Evolutionary conservation across 176 grass and related monocot genomes (phyloP).

Genomic region (Oryza brachyantha): DNA sequence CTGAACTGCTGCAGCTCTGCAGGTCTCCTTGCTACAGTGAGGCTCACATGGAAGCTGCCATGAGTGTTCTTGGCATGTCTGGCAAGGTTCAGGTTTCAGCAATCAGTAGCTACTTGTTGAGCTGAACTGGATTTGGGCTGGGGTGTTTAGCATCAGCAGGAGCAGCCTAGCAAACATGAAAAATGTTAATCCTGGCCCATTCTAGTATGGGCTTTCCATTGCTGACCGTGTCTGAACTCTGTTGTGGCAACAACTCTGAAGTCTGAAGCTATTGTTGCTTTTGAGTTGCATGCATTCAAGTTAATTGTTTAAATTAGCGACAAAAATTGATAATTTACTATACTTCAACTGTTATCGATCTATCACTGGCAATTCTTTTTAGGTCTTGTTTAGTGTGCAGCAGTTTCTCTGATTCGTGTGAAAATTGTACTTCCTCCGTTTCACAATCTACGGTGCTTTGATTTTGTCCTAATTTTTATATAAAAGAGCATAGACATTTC

Average conservation of each 20-base stretch:
- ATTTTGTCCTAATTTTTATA: too few relatives aligned
- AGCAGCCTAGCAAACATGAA: not conserved
- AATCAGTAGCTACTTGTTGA: not conserved
- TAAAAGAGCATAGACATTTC: too few relatives aligned
- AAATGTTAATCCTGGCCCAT: not conserved
- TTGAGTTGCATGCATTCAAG: too few relatives aligned
- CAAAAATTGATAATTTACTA: too few relatives aligned
- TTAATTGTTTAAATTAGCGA: too few relatives aligned
- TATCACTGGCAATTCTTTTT: not conserved
- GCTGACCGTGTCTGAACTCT: not conserved
- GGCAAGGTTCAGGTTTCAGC: not conserved
- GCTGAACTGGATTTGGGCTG: not conserved
- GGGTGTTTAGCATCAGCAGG: not conserved
- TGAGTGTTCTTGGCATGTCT: not conserved
- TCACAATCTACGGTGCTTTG: too few relatives aligned
- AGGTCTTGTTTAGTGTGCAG: not conserved
- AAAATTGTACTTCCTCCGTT: too few relatives aligned
- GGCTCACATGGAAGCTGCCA: not conserved
- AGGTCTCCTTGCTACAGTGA: not conserved
- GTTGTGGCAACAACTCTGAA: too few relatives aligned
- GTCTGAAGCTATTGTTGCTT: too few relatives aligned
- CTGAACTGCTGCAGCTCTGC: not conserved
- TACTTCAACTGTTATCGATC: too few relatives aligned
- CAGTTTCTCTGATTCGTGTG: not conserved
- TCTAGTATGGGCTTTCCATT: not conserved